These are phyloP conservation scores for Nothophaeocryptopus gaeumannii DNA, from an alignment of 2,329 filamentous ascomycete genomes.

Conservation along the genomic window DNA sequence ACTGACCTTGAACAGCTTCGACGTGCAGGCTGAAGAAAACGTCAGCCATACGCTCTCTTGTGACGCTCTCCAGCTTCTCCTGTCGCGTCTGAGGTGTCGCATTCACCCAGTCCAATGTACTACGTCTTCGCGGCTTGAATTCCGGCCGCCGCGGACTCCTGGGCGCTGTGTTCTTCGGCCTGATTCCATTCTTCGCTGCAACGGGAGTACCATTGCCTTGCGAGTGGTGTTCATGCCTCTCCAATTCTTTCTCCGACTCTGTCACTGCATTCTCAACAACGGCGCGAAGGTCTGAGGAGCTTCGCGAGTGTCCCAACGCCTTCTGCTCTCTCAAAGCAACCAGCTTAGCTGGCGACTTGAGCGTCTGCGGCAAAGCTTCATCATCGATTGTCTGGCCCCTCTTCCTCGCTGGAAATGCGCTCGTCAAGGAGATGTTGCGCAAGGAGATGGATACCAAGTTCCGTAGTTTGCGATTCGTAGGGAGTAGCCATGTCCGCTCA, in stretches of 20 bases:
- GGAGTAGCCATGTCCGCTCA: constrained; percentile 52
- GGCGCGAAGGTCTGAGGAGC: constrained; percentile 53
- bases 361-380: constrained; percentile 65
- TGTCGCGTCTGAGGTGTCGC: constrained; percentile 62
- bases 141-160: constrained; percentile 35
- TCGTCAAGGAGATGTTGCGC: constrained; percentile 74
- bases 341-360: constrained; percentile 67
- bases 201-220: constrained; percentile 16
- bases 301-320: constrained; percentile 56
- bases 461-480: constrained; percentile 80
- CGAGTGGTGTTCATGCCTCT: neutral
- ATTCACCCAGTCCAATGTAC: constrained; percentile 62
- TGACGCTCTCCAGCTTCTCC: constrained; percentile 70
- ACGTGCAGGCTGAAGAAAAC: constrained; percentile 85
- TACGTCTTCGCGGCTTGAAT: constrained; percentile 51
- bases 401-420: constrained; percentile 43
- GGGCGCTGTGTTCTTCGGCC: constrained; percentile 18
- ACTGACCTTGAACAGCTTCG: constrained; percentile 48
- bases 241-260: constrained; percentile 10
- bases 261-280: constrained; percentile 28
- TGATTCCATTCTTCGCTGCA: constrained; percentile 20
- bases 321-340: constrained; percentile 51
- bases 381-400: constrained; percentile 69
- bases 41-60: constrained; percentile 72
- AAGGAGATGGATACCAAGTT: constrained; percentile 84